These are phyloP conservation scores for Benincasa hispida DNA, from an alignment of 306 rosid species.

Conservation along the genomic window DNA sequence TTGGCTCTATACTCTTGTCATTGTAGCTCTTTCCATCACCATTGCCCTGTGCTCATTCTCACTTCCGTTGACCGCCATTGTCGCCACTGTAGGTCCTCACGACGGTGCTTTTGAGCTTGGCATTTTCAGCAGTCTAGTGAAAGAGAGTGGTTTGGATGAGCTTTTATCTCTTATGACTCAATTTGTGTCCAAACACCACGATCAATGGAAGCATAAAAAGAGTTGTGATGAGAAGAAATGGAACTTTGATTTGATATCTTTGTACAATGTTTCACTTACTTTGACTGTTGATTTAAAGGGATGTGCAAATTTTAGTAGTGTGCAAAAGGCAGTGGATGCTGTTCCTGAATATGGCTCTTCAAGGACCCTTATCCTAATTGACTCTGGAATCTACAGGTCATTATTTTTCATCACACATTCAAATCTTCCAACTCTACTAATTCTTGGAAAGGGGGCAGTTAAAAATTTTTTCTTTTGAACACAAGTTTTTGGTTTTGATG, in stretches of 20 bases:
- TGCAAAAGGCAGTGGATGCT: conserved; percentile 63
- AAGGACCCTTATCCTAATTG: conserved; percentile 44
- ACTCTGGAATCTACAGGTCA: conserved; percentile 37
- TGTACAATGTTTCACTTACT: conserved; percentile 37
- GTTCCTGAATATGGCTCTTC: conserved; percentile 39
- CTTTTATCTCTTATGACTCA: conserved; percentile 23
- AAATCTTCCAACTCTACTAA: not conserved
- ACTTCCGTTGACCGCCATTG: conserved; percentile 3
- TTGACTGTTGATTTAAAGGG: conserved; percentile 50
- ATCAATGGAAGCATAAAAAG: conserved; percentile 4
- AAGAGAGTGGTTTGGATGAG: conserved; percentile 25
- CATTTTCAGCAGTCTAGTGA: conserved; percentile 14
- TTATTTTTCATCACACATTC: not conserved
- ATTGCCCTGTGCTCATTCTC: conserved; percentile 12
- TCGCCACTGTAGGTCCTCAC: not conserved
- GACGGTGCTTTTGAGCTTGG: conserved; percentile 10
- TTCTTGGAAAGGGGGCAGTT: not conserved
- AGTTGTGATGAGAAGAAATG: conserved; percentile 30
- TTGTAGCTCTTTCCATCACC: conserved; percentile 29
- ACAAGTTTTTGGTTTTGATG: not conserved
- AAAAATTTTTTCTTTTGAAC: not conserved
- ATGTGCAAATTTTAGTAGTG: conserved; percentile 47
- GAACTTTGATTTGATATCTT: conserved; percentile 27
- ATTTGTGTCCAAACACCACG: conserved; percentile 13
- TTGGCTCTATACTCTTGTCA: conserved; percentile 31